A percentile compares a stretch with the other conserved stretches of the same genome.
Evolutionary conservation across 31 red algal genomes (phyloP).

Genomic region (Odonthalia washingtoniensis): DNA sequence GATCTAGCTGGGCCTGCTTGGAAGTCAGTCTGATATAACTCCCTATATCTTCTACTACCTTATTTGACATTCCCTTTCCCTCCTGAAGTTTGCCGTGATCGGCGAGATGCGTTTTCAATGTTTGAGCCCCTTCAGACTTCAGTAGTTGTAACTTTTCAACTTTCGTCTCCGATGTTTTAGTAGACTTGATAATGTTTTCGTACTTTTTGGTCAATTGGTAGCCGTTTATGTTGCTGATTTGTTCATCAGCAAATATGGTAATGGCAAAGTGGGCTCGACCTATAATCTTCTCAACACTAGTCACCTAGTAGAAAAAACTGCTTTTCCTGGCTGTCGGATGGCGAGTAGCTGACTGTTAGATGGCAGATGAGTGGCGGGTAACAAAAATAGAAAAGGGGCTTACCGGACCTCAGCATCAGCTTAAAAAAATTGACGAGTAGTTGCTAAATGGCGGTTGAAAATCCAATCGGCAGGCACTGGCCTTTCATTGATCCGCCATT

Average conservation of each 20-base stretch:
- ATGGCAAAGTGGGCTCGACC: conserved; percentile 71
- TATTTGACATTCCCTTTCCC: not conserved
- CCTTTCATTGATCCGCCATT: too few relatives aligned
- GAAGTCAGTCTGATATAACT: conserved; percentile 38
- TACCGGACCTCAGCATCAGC: too few relatives aligned
- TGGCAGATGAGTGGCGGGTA: too few relatives aligned
- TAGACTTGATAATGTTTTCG: conserved; percentile 46
- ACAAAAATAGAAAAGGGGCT: too few relatives aligned
- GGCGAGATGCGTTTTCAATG: conserved; percentile 11
- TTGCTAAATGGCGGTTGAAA: too few relatives aligned
- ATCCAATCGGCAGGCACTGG: too few relatives aligned
- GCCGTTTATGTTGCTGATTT: conserved; percentile 64
- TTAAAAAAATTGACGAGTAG: too few relatives aligned
- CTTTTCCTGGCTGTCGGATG: too few relatives aligned
- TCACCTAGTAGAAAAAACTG: too few relatives aligned
- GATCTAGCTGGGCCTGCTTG: conserved; percentile 60
- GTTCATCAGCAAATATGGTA: conserved; percentile 78
- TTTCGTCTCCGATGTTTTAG: conserved; percentile 46
- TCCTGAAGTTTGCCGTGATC: not conserved
- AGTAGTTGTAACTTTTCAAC: conserved; percentile 55
- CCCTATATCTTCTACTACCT: conserved; percentile 62
- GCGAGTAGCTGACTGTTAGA: too few relatives aligned
- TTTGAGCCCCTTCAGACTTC: conserved; percentile 39
- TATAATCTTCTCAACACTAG: not conserved
- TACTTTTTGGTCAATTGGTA: conserved; percentile 70